Conservation (phyloP, 805 yeast genomes). For the Saccharomycopsis sp. region DNA sequence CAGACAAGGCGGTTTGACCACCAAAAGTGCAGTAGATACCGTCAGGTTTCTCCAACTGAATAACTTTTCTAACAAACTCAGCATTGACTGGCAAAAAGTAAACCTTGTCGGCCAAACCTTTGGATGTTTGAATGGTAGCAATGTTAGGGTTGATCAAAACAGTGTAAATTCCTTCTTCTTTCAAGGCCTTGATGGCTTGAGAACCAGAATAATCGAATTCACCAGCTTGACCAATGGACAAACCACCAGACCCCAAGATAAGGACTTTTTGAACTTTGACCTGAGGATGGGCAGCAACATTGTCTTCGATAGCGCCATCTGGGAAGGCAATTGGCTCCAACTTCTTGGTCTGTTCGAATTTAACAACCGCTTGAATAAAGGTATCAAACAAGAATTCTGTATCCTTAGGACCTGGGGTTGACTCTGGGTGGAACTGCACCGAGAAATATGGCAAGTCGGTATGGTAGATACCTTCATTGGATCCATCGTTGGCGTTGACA, state of each 20-base stretch:
- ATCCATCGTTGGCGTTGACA: conserved; percentile 92
- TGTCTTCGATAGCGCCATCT: conserved; percentile 73
- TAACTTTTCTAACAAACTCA: conserved; percentile 93
- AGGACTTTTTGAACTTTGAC: conserved; percentile 85
- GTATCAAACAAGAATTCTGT: conserved; percentile 95
- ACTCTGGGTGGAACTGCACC: conserved; percentile 98
- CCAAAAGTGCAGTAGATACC: conserved; percentile 96
- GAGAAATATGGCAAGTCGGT: conserved; percentile 84
- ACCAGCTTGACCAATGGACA: conserved; percentile 98
- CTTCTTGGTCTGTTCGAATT: conserved; percentile 44
- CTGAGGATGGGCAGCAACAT: conserved; percentile 66
- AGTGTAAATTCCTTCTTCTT: conserved; percentile 96
- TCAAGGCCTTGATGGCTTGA: conserved; percentile 96
- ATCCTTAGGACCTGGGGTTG: conserved; percentile 98
- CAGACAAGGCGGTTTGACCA: conserved; percentile 96
- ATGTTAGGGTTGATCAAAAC: conserved; percentile 94
- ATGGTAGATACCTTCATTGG: conserved; percentile 97
- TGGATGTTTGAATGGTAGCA: conserved; percentile 96
- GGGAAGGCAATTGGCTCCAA: conserved; percentile 80
- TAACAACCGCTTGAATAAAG: conserved; percentile 73
- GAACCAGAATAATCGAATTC: conserved; percentile 98
- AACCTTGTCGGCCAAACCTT: conserved; percentile 96
- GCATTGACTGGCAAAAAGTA: conserved; percentile 97
- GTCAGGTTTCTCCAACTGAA: conserved; percentile 91
- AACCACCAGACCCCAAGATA: conserved; percentile 95